Evolutionary conservation across 225 moss, liverwort and hornwort species (phyloP).

Genomic region (Sphagnum contortum): DNA sequence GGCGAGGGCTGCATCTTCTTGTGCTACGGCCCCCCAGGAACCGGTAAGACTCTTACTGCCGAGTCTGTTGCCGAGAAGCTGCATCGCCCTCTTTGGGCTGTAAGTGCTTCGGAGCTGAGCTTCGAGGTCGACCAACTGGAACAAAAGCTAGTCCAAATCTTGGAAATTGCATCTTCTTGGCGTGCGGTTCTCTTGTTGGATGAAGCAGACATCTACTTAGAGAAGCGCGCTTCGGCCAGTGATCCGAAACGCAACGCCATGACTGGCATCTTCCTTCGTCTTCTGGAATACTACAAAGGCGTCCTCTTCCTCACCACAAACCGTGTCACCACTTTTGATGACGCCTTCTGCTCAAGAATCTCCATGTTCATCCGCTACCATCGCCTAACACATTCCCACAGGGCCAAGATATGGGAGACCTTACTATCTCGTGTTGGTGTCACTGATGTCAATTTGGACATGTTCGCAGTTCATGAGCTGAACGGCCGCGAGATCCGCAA

Average conservation of each 20-base stretch:
- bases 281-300: constrained; percentile 24
- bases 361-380: constrained; percentile 19
- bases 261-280: constrained; percentile 24
- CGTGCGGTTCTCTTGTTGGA: constrained; percentile 24
- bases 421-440: constrained; percentile 6
- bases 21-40: constrained; percentile 31
- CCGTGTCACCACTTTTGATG: constrained; percentile 26
- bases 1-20: constrained; percentile 27
- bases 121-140: constrained; percentile 11
- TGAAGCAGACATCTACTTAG: constrained; percentile 26
- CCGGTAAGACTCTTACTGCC: constrained; percentile 27
- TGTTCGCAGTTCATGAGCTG: too few species aligned
- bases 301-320: constrained; percentile 25
- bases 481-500: too few species aligned
- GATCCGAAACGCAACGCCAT: constrained; percentile 18
- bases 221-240: constrained; percentile 7
- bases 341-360: constrained; percentile 26
- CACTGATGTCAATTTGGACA: too few species aligned
- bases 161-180: constrained; percentile 27
- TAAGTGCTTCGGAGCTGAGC: constrained; percentile 24
- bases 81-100: constrained; percentile 19
- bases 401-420: constrained; percentile 13
- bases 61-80: constrained; percentile 33
- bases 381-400: constrained; percentile 1
- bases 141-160: constrained; percentile 5